Evolutionary conservation across 31 red algal genomes (phyloP), one percentile per base, ranked within the genome.

Genomic region (Odonthalia washingtoniensis): DNA sequence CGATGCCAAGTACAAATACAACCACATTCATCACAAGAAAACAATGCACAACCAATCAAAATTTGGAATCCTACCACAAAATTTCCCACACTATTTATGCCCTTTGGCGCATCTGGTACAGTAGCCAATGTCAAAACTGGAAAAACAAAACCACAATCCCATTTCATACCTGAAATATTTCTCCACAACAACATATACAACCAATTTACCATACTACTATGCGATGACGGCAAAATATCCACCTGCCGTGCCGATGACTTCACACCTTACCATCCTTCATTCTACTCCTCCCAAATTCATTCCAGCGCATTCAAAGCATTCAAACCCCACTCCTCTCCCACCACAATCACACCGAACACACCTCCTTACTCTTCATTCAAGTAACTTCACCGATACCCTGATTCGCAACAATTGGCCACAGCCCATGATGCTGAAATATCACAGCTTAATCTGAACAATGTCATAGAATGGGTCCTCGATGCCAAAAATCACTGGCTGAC

Each of bases 1-100:
- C n/a, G n/a, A 70, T 36, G 33, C 66, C 27, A 30, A 6, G 16
- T 70, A 70, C 66, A 33, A 36, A 36, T 70, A 70, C 66, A 70
- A 28, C 28, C 6, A 9, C 9, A 36, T 28, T 6, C 33, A 6
- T 9, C 66, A 70, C 33, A 28, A 6, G 28, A 28, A 70, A 36
- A 6, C 16, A 30, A 21, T 9, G 49, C 9, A 14, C 9, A 57
- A 57, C 49, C 21, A 9, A 21, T 21, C 9, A 57, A 57, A 57
- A 21, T 14, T 14, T 21, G 21, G 49, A 9, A 57, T 14, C 21
- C 49, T 21, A 57, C 12, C 21, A 14, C 21, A 57, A 14, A 9
- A 57, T 57, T 57, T 21, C 12, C 12, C 9, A 21, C 49, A 9
- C n/a, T n/a, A n/a, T n/a, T n/a, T n/a, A n/a, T n/a, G n/a, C n/a